Evolutionary conservation across 140 eudicot genomes (phyloP), one percentile per base, ranked within the genome.

Genomic region (Anethum foeniculum): DNA sequence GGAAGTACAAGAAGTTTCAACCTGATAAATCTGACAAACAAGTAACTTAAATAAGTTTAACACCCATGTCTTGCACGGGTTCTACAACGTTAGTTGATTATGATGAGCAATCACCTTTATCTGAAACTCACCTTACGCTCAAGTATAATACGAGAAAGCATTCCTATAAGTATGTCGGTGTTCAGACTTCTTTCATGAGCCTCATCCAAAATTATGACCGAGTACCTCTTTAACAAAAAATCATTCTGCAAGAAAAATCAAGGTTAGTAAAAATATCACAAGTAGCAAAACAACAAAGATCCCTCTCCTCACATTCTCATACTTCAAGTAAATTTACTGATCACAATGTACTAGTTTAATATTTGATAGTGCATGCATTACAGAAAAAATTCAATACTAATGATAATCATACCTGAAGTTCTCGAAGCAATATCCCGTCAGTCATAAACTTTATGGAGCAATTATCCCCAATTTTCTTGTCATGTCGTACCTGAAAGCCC

Each of bases 101-200:
- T 11, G 39, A 65, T 65, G 28, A 65, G 19, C 1, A 65, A 10
- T 25, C 39, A 10, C 36, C 72, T 64, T 64, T 65, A 65, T 65
- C 36, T 27, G 7, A 58, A 65, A 65, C 72, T 65, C 81, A 94
- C 97, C 87, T 84, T 88, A 46, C 97, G 95, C 88, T 80, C 79
- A 82, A 81, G 86, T 75, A 89, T 86, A 68, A 89, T 84, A 71
- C 97, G 97, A 79, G 99, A 92, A 81, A 92, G 93, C 97, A 95
- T 91, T 75, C 99, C 97, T 36, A 90, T 88, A 79, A 95, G 99
- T 83, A 95, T 95, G 85, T 95, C 99, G n/a, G 97, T 95, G 82
- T 95, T 92, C 85, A 95, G 82, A 85, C 99, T 92, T 86, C 99
- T 91, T 80, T 92, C 99, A 81, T 92, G 97, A 88, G 92, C 99